Base-by-base conservation (phyloP, 192 early-diverging fungal species). In the Chytriomyces sp. region DNA sequence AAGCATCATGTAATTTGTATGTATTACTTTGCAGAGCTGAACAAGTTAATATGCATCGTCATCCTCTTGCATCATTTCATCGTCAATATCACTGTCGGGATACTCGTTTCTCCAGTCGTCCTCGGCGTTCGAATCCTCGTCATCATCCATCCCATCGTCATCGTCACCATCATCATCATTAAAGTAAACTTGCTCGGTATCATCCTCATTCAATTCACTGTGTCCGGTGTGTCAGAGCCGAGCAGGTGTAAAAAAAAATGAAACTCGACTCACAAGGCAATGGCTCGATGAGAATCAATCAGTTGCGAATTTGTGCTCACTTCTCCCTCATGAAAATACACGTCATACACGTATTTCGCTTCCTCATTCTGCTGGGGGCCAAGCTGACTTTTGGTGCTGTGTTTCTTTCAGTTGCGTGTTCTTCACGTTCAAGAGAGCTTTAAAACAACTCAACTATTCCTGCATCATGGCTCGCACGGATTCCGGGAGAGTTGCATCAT, bases 91-190 rank as follows among this genome's bases (percentile, higher is more conserved):
- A 24, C 49, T 50, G 48, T 74, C 72, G 10, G 72, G 72, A 43
- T 74, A 74, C 16, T 74, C 72, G 60, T 74, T 74, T 5, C 72
- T 10, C 26, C 46, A 74, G 26, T 74, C 49, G 61, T 67, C 72
- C 63, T 74, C 72, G 18, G 61, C 72, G 60, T 74, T 74, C 23
- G 60, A 64, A 43, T 74, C 72, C 24, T 74, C 72, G 26, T 74
- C 72, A 26, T 74, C 72, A 8, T 74, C 72, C 13, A 64, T 24
- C 10, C 61, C 11, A 13, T 74, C 72, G 3, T 74, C 72, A 49
- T 62, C 28, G 11, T 74, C 72, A 61, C 45, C 46, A 10, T 43
- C 26, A 18, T 69, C 68, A 13, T 35, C 35, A 35, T 69, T 50
- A 50, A 69, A 69, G 45, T 53, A 69, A 20, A 69, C 8, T 13